These are phyloP conservation scores for Phytopythium delawarense DNA, from an alignment of 352 stramenopile genomes.

Conservation along the genomic window DNA sequence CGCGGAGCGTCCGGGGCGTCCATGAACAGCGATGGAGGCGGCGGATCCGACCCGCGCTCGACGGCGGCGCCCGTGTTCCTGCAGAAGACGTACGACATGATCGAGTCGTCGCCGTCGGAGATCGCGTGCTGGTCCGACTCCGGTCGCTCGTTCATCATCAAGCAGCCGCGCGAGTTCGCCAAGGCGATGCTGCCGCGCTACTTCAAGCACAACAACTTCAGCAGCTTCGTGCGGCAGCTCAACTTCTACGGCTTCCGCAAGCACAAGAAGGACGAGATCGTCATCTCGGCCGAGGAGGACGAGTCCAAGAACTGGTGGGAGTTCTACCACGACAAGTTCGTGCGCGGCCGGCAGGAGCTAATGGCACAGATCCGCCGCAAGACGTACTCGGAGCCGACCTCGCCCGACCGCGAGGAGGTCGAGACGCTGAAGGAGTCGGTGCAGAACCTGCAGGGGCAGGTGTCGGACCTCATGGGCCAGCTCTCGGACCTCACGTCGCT, in stretches of 20 bases:
- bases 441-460: conserved; percentile 64
- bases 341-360: conserved; percentile 78
- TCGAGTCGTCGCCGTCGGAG: conserved; percentile 76
- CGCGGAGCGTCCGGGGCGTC: conserved; percentile 7
- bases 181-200: conserved; percentile 89
- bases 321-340: conserved; percentile 91
- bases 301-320: conserved; percentile 89
- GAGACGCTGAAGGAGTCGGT: conserved; percentile 75
- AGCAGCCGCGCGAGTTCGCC: conserved; percentile 89
- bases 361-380: conserved; percentile 87
- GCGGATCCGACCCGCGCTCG: conserved; percentile 9
- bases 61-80: conserved; percentile 77
- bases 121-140: conserved; percentile 80
- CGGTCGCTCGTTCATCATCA: conserved; percentile 89
- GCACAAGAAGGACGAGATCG: conserved; percentile 89
- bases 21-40: conserved; percentile 1
- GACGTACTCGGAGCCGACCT: conserved; percentile 81
- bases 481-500: conserved; percentile 67
- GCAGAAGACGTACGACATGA: conserved; percentile 93
- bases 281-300: conserved; percentile 68
- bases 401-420: conserved; percentile 71
- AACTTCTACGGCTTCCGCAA: conserved; percentile 95
- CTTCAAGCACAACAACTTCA: conserved; percentile 96
- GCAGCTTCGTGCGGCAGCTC: conserved; percentile 90
- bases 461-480: conserved; percentile 75